Base-by-base conservation (phyloP, 345 rosid genomes). In the Psidium guajava region DNA sequence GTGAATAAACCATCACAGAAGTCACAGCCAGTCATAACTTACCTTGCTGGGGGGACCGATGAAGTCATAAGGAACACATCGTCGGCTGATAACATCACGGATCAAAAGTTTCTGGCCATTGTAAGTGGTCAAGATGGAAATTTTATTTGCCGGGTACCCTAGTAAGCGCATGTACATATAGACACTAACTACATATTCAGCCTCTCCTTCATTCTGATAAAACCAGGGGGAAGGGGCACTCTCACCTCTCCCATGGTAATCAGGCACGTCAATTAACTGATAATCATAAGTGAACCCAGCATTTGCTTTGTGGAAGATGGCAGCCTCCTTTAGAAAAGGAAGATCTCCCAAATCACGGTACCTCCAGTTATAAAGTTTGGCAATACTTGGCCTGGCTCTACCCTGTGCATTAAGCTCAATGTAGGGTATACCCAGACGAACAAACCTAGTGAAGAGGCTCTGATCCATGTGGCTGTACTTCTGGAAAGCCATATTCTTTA, bases 391-490 rank as follows among this genome's bases (percentile, higher is more conserved):
- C 91, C 99, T 91, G 86, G 99, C 98, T 94, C 99, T 93, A 88
- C 99, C 99, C 89, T 97, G 99, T 53, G 99, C 99, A 91, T 97
- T 97, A 86, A 97, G 98, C 94, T 97, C 99, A 80, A 97, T 96
- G 88, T 97, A 95, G 57, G 99, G 99, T 87, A 97, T 95, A 82
- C 98, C 99, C 50, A 96, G 91, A 81, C 99, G 98, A 88, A 97
- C 98, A 90, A 97, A 97, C 91, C 99, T 94, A 15, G 99, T 97
- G 88, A 97, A 97, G 88, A 97, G 92, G 90, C 99, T 97, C 88
- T 97, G 99, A 91, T 97, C 99, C 99, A 97, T 97, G 91, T 97
- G 99, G 87, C 99, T 97, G 83, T 97, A 97, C 90, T 97, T 97
- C 89, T 97, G 99, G 92, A 97, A 97, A 87, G 99, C 99, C 99